Conservation (phyloP, 106 monocot species). For the Acorus gramineus region DNA sequence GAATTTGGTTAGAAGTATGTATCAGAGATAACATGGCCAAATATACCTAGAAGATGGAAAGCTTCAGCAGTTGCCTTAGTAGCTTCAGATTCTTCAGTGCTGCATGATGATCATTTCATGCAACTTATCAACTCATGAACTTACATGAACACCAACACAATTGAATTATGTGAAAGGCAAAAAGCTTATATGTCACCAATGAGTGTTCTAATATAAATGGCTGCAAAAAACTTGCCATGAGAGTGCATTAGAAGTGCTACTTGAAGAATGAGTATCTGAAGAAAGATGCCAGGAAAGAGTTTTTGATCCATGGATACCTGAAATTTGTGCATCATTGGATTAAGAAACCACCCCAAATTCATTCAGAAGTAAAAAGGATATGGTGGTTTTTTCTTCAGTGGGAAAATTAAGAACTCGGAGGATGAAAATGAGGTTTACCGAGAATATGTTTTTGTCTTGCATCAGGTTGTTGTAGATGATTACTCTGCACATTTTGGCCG, state of each 20-base stretch:
- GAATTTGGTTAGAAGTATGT: neutral
- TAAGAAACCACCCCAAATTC: neutral
- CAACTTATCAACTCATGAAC: too few relatives aligned
- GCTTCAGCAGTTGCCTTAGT: conserved; percentile 30
- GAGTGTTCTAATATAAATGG: neutral
- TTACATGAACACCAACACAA: neutral
- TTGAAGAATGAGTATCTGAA: conserved; percentile 42
- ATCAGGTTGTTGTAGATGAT: conserved; percentile 15
- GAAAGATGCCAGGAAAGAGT: conserved; percentile 81
- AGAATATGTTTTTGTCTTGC: conserved; percentile 16
- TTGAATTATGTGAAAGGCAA: neutral
- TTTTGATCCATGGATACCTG: conserved; percentile 43
- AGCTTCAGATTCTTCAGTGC: conserved; percentile 22
- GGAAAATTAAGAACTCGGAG: conserved; percentile 27
- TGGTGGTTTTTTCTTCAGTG: too few relatives aligned
- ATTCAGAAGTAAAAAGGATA: neutral
- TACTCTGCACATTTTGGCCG: conserved; percentile 17
- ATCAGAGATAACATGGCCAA: neutral
- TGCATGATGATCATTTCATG: conserved; percentile 10
- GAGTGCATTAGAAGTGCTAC: conserved; percentile 21
- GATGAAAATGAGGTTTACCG: conserved; percentile 31
- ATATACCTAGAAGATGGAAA: conserved; percentile 41
- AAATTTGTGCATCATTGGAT: neutral
- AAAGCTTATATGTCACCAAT: neutral
- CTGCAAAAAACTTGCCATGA: conserved; percentile 13